Percentiles rank a stretch among this genome's conserved stretches.
These are phyloP conservation scores for Podospora bellae-mahoneyi DNA, from an alignment of 495 filamentous ascomycete species.

Conservation along the genomic window DNA sequence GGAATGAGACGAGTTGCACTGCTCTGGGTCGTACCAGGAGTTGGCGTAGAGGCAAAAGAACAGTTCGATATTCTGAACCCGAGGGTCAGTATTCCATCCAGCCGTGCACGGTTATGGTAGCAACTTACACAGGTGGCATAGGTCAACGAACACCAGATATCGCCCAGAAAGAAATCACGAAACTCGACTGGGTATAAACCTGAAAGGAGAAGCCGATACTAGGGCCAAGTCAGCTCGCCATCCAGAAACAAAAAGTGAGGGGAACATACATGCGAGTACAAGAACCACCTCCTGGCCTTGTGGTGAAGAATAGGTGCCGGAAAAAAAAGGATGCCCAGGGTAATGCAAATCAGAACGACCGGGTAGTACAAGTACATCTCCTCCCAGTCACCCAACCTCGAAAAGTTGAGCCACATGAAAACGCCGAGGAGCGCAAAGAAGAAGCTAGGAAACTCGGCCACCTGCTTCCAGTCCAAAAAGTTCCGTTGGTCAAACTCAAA, in stretches of 20 bases:
- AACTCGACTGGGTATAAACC: constrained; percentile 94
- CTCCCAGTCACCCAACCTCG: constrained; percentile 53
- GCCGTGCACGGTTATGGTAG: no score
- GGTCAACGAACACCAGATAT: constrained; percentile 94
- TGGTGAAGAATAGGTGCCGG: constrained; percentile 73
- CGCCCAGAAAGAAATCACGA: constrained; percentile 93
- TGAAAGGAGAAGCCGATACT: constrained; percentile 82
- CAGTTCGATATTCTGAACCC: constrained; percentile 70
- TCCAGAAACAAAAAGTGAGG: neutral
- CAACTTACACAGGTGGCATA: constrained; percentile 79
- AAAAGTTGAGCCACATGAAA: constrained; percentile 86
- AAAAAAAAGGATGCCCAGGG: constrained; percentile 65
- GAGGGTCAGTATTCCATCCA: constrained; percentile 9
- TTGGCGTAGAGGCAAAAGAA: constrained; percentile 92
- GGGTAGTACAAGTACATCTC: constrained; percentile 83
- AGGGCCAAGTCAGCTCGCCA: constrained; percentile 19
- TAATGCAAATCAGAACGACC: constrained; percentile 69
- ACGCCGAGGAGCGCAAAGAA: constrained; percentile 75
- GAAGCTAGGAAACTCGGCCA: constrained; percentile 77
- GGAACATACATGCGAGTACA: constrained; percentile 72
- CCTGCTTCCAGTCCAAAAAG: constrained; percentile 81
- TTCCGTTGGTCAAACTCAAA: constrained; percentile 91
- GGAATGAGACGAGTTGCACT: constrained; percentile 85
- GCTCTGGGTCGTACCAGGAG: constrained; percentile 63
- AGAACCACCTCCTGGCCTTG: constrained; percentile 73